phyloP scores from a whole-genome alignment of 2,329 filamentous ascomycete genomes.

The Endoconidiophora laricicola region DNA sequence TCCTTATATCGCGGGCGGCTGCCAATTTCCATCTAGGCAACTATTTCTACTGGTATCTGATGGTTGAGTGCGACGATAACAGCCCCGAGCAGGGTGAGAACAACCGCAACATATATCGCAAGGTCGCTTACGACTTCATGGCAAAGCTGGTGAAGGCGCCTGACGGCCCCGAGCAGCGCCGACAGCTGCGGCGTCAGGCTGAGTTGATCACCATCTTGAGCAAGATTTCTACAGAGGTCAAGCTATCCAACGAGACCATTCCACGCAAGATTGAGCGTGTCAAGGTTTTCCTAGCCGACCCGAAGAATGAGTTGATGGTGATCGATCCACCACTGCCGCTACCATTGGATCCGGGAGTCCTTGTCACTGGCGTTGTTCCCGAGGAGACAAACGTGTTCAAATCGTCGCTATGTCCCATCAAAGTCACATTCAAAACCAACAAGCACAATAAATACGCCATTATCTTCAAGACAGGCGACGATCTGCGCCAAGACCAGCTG shows the following conservation, averaged over 20 bases:
- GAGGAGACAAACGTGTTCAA: slow-evolving; percentile 90
- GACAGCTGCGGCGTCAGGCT: slow-evolving; percentile 66
- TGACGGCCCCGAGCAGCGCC: slow-evolving; percentile 56
- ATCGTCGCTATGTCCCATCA: slow-evolving; percentile 79
- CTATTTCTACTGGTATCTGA: slow-evolving; percentile 95
- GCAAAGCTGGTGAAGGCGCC: slow-evolving; percentile 57
- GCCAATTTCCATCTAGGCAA: slow-evolving; percentile 84
- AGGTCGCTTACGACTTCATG: slow-evolving; percentile 96
- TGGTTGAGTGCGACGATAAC: slow-evolving; percentile 86
- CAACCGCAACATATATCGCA: slow-evolving; percentile 74
- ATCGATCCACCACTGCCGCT: slow-evolving; percentile 80
- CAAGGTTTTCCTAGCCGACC: slow-evolving; percentile 70
- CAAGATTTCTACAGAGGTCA: slow-evolving; percentile 78
- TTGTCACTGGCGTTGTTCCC: slow-evolving; percentile 62
- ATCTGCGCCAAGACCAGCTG: slow-evolving; percentile 88
- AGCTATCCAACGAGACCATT: slow-evolving; percentile 61
- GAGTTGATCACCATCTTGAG: slow-evolving; percentile 77
- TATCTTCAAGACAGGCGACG: slow-evolving; percentile 94
- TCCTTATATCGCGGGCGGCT: slow-evolving; percentile 74
- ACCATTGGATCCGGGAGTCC: slow-evolving; percentile 70
- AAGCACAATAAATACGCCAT: slow-evolving; percentile 70
- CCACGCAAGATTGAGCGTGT: slow-evolving; percentile 67
- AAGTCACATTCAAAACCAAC: slow-evolving; percentile 74
- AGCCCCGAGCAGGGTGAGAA: slow-evolving; percentile 58
- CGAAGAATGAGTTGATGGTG: slow-evolving; percentile 69